These are phyloP conservation scores for Beauveria medogensis DNA, from an alignment of 2,329 filamentous ascomycete genomes.

Conservation along the genomic window DNA sequence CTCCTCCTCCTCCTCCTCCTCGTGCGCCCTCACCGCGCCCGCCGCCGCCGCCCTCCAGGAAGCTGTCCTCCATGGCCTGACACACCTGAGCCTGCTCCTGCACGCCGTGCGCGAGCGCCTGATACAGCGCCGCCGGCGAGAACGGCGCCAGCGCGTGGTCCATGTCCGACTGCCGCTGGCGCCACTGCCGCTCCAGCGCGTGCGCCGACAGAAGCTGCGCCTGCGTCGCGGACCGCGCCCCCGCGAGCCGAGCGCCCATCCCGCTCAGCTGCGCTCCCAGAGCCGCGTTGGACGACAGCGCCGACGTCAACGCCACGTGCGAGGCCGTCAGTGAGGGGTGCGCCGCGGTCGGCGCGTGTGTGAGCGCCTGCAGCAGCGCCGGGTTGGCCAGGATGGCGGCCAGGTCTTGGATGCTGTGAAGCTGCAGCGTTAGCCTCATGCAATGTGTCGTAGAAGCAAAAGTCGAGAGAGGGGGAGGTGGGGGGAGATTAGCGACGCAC, in stretches of 20 bases:
- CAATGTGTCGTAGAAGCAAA: too few species aligned
- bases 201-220: constrained; percentile 76
- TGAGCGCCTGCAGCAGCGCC: constrained; percentile 63
- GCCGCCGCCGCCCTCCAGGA: constrained; percentile 51
- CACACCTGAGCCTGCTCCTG: constrained; percentile 78
- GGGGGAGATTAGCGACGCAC: constrained; percentile 39
- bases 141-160: constrained; percentile 78
- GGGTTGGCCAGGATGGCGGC: constrained; percentile 58
- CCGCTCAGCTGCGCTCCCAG: constrained; percentile 56
- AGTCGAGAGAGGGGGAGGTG: not conserved
- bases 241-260: constrained; percentile 48
- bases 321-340: constrained; percentile 66
- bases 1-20: constrained; percentile 3
- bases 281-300: constrained; percentile 63
- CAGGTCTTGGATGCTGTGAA: constrained; percentile 66
- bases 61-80: constrained; percentile 82
- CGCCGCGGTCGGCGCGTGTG: constrained; percentile 54
- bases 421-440: not conserved
- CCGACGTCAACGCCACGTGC: constrained; percentile 53
- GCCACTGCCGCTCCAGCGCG: constrained; percentile 87
- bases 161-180: constrained; percentile 80
- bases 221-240: constrained; percentile 63
- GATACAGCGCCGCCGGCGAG: constrained; percentile 79
- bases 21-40: constrained; percentile 23
- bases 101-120: constrained; percentile 66